Base-by-base conservation (phyloP, 1,139 yeast genomes). In the Candida sp. region DNA sequence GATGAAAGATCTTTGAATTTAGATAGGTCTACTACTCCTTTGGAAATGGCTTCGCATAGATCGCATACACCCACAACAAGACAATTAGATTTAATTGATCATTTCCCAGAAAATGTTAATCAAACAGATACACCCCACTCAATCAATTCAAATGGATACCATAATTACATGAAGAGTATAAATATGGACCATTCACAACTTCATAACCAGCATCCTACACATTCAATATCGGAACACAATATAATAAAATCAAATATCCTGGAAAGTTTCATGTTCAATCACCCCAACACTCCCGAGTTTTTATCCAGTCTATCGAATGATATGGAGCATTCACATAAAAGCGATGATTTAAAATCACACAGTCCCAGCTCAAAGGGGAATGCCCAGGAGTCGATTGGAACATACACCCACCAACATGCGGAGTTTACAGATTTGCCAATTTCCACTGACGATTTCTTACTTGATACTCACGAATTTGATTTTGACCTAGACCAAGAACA, bases 201-300 rank as follows among this genome's bases (percentile, higher is more conserved):
- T 19, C 32, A 22, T 2, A 15, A 2, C 19, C 7, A 22, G 4
- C 15, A 25, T 36, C 23, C 21, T 11, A 23, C 30, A n/a, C 12
- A 23, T 19, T 19, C 22, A 9, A 35, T n/a, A 11, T 9, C 22
- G 5, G 36, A 34, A 5, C 6, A 34, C 22, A 34, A 15, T n/a
- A 5, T 21, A 8, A 12, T 21, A 19, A 19, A 34, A 19, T 9
- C 36, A 19, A 34, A 15, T n/a, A 8, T 21, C 8, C 22, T 9
- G 11, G 36, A 19, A 34, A 34, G 15, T 19, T 34, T 21, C 22
- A 21, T 37, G 12, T 37, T 37, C 15, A 22, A 22, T 43, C 51
- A 56, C 8, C 57, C 63, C 9, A 57, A 58, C 42, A 62, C 69
- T 2, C 69, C 71, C 2, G 69, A 66, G 40, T 66, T 66, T 43